Conservation (phyloP, 2,329 filamentous ascomycete species). For the Alternaria triticimaculans region DNA sequence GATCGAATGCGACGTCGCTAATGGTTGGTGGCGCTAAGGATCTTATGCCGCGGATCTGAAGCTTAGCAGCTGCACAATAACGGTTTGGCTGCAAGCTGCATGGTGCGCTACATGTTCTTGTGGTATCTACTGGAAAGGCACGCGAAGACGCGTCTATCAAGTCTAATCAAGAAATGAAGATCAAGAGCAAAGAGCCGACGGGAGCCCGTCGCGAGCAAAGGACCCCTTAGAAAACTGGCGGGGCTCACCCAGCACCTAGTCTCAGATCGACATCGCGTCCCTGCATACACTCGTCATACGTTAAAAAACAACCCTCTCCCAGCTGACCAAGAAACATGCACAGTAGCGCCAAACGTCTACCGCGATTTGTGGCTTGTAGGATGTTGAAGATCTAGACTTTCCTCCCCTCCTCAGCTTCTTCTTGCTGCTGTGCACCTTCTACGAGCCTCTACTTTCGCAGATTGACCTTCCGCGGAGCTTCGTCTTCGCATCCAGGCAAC, state of each 20-base stretch:
- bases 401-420: not conserved
- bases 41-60: conserved; percentile 7
- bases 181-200: not conserved
- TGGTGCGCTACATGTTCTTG: not conserved
- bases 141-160: not conserved
- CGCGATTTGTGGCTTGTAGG: not conserved
- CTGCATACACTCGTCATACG: conserved; percentile 28
- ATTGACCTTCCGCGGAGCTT: not conserved
- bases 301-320: conserved; percentile 6
- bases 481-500: not conserved
- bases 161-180: not conserved
- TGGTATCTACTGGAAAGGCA: not conserved
- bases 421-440: not conserved
- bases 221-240: conserved; percentile 10
- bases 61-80: conserved; percentile 4
- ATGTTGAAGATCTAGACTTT: not conserved
- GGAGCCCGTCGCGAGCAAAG: not conserved
- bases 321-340: conserved; percentile 21
- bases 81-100: not conserved
- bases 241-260: conserved; percentile 14
- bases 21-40: conserved; percentile 8
- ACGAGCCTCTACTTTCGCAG: not conserved
- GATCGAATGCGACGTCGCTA: conserved; percentile 10
- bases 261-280: conserved; percentile 17
- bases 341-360: conserved; percentile 5